A percentile compares a stretch with the other conserved stretches of the same genome.
phyloP scores from a whole-genome alignment of 164 flowering plant genomes.

The Chimonanthus praecox region DNA sequence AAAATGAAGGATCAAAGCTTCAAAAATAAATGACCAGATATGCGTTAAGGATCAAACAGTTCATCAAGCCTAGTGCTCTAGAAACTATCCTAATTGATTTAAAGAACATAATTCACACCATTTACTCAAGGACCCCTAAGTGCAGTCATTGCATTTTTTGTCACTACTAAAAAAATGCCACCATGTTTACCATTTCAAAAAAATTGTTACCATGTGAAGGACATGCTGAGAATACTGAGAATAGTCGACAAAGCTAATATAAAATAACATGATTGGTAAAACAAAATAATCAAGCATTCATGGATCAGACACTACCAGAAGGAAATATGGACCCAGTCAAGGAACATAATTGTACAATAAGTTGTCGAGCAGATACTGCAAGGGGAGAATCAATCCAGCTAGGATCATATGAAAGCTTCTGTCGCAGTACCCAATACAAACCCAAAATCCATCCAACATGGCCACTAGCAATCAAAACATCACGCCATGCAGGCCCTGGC shows the following conservation, averaged over 20 bases:
- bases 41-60: no score
- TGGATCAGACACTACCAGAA: slow-evolving; percentile 45
- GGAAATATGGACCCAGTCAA: slow-evolving; percentile 80
- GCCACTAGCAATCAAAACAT: slow-evolving; percentile 68
- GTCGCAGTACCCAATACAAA: slow-evolving; percentile 69
- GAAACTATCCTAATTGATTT: background rate
- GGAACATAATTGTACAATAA: slow-evolving; percentile 79
- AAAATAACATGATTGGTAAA: background rate
- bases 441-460: slow-evolving; percentile 76
- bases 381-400: slow-evolving; percentile 90
- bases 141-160: background rate
- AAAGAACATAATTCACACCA: background rate
- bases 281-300: slow-evolving; percentile 6
- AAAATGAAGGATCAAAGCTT: no score
- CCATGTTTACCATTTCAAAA: background rate
- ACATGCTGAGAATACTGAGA: background rate
- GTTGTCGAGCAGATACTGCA: slow-evolving; percentile 88
- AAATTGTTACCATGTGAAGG: background rate
- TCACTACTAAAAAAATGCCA: no score
- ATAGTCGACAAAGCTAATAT: slow-evolving; percentile 1
- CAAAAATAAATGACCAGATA: no score
- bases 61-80: background rate
- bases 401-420: slow-evolving; percentile 53
- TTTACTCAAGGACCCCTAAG: background rate
- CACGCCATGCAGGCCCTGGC: slow-evolving; percentile 90